phyloP scores from a whole-genome alignment of 2,329 filamentous ascomycete species.

The Aureobasidium sp. region DNA sequence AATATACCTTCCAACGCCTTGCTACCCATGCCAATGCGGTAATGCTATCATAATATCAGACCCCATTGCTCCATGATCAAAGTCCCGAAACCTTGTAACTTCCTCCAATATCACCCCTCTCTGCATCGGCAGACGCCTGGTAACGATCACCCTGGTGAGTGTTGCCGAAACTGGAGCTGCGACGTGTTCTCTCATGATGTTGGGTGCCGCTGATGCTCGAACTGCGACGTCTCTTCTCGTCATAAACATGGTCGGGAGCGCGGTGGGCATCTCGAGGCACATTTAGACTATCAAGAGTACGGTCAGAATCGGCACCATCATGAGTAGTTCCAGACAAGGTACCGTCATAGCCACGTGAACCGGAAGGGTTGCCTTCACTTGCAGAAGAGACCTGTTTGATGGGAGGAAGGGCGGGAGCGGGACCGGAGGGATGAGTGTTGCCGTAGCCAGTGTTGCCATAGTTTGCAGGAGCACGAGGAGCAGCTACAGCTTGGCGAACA shows the following conservation, averaged over 20 bases:
- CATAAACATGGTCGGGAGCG: slow-evolving; percentile 9
- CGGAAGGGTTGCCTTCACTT: background rate
- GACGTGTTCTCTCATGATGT: background rate
- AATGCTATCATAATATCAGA: background rate
- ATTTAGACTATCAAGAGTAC: slow-evolving; percentile 11
- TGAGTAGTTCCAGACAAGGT: slow-evolving; percentile 9
- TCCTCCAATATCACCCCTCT: slow-evolving; percentile 12
- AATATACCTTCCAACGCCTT: slow-evolving; percentile 1
- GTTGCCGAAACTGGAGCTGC: background rate
- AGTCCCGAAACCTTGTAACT: slow-evolving; percentile 13
- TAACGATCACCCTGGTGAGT: slow-evolving; percentile 5
- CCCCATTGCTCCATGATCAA: background rate
- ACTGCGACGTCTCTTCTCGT: slow-evolving; percentile 8
- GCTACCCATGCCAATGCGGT: background rate
- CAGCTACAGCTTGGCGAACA: slow-evolving; percentile 17
- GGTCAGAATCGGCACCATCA: slow-evolving; percentile 11
- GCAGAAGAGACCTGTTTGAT: background rate
- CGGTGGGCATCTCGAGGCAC: slow-evolving; percentile 10
- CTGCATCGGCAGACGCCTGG: background rate
- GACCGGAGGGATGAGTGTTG: background rate
- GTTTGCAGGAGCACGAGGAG: slow-evolving; percentile 15
- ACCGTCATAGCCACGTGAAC: background rate
- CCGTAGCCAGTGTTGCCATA: slow-evolving; percentile 10
- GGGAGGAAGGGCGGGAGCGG: background rate
- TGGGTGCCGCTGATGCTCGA: background rate